phyloP scores from a whole-genome alignment of 306 rosid species.

The Prunus davidiana region DNA sequence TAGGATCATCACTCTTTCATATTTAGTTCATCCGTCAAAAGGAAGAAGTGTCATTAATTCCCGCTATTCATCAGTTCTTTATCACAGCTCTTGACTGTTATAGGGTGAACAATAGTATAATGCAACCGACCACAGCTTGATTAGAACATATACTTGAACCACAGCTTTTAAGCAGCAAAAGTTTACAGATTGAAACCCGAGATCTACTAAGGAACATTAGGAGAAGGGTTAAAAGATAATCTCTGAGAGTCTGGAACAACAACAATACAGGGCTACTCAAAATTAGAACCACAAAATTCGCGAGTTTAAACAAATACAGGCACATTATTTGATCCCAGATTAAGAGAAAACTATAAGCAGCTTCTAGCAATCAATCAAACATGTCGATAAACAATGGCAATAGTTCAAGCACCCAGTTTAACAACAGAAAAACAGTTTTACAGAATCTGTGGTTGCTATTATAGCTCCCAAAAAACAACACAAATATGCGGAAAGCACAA shows the following conservation, averaged over 20 bases:
- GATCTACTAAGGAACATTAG: background rate
- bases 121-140: no score
- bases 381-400: constrained; percentile 6
- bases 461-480: constrained; percentile 22
- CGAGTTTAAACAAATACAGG: background rate
- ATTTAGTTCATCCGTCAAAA: no score
- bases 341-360: constrained; percentile 18
- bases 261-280: background rate
- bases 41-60: no score
- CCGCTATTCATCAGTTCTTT: no score
- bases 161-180: background rate
- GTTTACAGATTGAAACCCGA: no score
- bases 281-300: background rate
- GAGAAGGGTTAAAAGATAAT: background rate
- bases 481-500: constrained; percentile 12
- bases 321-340: constrained; percentile 7
- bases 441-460: constrained; percentile 20
- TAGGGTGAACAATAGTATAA: no score
- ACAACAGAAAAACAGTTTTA: constrained; percentile 10
- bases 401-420: background rate
- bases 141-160: background rate
- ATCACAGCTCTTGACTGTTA: no score
- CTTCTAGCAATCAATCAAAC: constrained; percentile 1
- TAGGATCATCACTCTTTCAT: no score
- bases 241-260: background rate